phyloP scores from a whole-genome alignment of 768 basidiomycete genomes.

The Gymnopilus junonius region DNA sequence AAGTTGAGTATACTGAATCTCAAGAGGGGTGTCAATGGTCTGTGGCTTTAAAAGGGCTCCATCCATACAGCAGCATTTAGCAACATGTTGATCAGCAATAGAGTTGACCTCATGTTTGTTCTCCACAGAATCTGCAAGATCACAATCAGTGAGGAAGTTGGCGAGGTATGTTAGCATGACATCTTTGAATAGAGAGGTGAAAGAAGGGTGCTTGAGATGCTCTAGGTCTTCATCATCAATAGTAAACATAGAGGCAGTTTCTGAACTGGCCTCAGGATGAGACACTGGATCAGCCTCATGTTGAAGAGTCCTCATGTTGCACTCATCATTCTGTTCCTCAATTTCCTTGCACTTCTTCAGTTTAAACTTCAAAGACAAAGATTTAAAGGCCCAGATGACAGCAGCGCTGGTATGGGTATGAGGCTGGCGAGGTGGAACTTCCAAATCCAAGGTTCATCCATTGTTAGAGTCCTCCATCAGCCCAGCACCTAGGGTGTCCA shows the following conservation, averaged over 20 bases:
- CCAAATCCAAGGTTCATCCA: not conserved
- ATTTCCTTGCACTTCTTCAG: not conserved
- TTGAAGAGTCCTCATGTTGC: not conserved
- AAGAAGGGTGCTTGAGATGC: not conserved
- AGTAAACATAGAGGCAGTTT: constrained; percentile 16
- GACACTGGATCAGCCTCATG: not conserved
- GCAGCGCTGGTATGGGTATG: not conserved
- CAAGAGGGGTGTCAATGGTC: not conserved
- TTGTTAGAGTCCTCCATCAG: too few species aligned
- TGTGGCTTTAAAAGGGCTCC: not conserved
- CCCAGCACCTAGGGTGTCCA: too few species aligned
- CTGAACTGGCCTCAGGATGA: constrained; percentile 3
- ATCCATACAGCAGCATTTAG: not conserved
- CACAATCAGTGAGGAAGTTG: not conserved
- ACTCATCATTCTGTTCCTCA: not conserved
- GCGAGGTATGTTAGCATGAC: not conserved
- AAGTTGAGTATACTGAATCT: not conserved
- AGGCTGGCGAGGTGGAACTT: not conserved
- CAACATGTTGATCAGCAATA: not conserved
- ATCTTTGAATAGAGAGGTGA: not conserved
- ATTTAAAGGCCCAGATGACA: not conserved
- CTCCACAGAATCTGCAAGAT: not conserved
- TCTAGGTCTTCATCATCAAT: not conserved
- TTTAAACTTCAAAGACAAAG: not conserved
- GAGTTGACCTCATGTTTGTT: not conserved